Evolutionary conservation across 352 stramenopile species (phyloP).

Genomic region (Globisporangium yorkense): DNA sequence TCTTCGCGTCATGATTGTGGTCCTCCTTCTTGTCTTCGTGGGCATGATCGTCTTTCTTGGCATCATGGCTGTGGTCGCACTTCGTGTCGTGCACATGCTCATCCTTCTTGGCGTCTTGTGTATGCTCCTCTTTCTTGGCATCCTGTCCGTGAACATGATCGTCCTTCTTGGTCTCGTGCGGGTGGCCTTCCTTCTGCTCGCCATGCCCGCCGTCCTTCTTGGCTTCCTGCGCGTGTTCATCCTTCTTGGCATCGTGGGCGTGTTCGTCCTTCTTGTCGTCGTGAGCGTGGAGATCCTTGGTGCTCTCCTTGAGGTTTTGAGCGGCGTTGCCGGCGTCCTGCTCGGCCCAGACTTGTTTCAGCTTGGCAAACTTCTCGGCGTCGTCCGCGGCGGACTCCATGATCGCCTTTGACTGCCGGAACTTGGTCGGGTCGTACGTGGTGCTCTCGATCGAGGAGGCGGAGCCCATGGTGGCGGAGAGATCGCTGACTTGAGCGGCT

Average conservation of each 20-base stretch:
- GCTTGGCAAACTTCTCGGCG: constrained; percentile 63
- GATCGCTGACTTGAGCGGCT: neutral
- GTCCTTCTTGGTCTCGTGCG: constrained; percentile 6
- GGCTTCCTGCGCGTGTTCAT: neutral
- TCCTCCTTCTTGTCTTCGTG: constrained; percentile 1
- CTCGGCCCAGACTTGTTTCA: constrained; percentile 58
- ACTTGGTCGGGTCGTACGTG: constrained; percentile 56
- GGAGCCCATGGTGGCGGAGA: constrained; percentile 32
- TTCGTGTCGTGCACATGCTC: neutral
- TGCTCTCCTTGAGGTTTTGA: constrained; percentile 28
- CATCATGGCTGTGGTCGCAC: neutral
- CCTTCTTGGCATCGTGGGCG: neutral
- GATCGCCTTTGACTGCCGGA: constrained; percentile 58
- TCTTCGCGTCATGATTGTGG: neutral
- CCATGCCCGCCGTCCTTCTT: neutral
- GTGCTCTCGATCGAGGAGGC: constrained; percentile 49
- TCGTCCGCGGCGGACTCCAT: constrained; percentile 59
- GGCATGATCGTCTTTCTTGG: neutral
- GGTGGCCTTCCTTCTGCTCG: constrained; percentile 5
- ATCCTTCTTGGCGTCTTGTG: constrained; percentile 1
- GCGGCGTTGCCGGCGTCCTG: constrained; percentile 4
- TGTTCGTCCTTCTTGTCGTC: constrained; percentile 5
- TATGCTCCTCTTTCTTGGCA: neutral
- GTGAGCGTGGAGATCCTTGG: constrained; percentile 24
- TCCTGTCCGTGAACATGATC: neutral